Base-by-base conservation (phyloP, 148 eudicot genomes). In the Gaultheria prostrata region DNA sequence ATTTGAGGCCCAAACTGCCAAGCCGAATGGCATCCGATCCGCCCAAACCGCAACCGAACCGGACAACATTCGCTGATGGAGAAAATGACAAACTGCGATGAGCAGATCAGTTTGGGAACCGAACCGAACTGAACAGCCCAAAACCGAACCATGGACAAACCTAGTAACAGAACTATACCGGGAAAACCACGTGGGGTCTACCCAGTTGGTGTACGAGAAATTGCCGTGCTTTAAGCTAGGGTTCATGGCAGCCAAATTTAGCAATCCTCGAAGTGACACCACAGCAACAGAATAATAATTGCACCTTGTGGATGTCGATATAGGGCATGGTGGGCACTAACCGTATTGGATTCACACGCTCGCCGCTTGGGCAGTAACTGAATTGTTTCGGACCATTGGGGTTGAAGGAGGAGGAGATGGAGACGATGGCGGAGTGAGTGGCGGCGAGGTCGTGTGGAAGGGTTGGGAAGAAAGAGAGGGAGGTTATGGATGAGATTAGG, bases 161-260 rank as follows among this genome's bases (percentile, higher is more conserved):
- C 43, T 39, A 39, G 43, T 39, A 39, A 39, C 43, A 39, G 43
- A 39, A 0, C 82, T 92, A 0, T 87, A 71, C 82, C 48, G 89
- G 0, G 79, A 87, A 30, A 94, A 92, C 1, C 98, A 95, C 82
- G 74, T 82, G 30, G 54, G 53, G 0, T 85, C 92, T 1, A 83
- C 90, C 10, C 90, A 90, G 45, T 79, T 80, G 76, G 59, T 92
- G 14, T 89, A 89, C 78, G 95, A 93, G 4, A 83, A 82, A 4
- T 95, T 95, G 2, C 92, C 92, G 18, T 95, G 97, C 51, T 95
- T 91, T 69, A 93, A 92, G 83, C 93, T 92, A 5, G 94, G 92
- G 1, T 86, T 92, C 32, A 82, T 95, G 82, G 94, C 95, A 0
- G 97, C 97, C 0, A 95, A 95, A 95, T 71, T 82, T 89, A 0